Evolutionary conservation across 352 stramenopile species (phyloP), one percentile per base, ranked within the genome.

Genomic region (Globisporangium splendens): DNA sequence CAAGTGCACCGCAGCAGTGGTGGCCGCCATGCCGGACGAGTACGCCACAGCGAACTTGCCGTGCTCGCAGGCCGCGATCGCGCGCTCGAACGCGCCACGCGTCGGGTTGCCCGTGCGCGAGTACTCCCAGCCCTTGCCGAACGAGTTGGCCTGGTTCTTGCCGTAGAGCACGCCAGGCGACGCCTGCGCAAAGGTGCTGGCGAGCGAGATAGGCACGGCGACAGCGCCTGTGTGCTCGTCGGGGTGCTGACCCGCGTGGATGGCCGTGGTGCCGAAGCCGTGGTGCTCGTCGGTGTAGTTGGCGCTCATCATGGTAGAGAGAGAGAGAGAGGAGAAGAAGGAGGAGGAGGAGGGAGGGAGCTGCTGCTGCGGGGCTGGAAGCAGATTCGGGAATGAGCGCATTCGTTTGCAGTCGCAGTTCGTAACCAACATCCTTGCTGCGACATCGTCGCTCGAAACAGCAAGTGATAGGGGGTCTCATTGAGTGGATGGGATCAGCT

Each of bases 41-140:
- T 95, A 94, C 50, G 90, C 88, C 18, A 97, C 81, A 1, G 89
- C 83, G 61, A 88, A 91, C 67, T 89, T 88, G 44, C 86, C 95
- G 61, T 96, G 89, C 72, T 98, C 95, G 58, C 97, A 86, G 8
- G 89, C 80, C 3, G 95, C 88, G 48, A 98, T 84, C n/a, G 91
- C 83, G 46, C 79, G 88, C 72, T 99, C 96, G 14, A 99, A 81
- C 11, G 98, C 85, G 52, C 96, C 86, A 42, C 80, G 96, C 21
- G 95, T 99, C n/a, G 95, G 96, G 75, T 99, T 98, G 66, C 88
- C 96, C 52, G 97, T 85, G 53, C 95, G 89, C 68, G 89, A 96
- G 79, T 98, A 98, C 61, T 93, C 91, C 80, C 87, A 98, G 52
- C 98, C 97, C 68, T 98, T 98, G 52, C 96, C 96, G 60, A 84